Evolutionary conservation across 2,329 filamentous ascomycete species (phyloP).

Genomic region (Ophiostoma fasciatum): DNA sequence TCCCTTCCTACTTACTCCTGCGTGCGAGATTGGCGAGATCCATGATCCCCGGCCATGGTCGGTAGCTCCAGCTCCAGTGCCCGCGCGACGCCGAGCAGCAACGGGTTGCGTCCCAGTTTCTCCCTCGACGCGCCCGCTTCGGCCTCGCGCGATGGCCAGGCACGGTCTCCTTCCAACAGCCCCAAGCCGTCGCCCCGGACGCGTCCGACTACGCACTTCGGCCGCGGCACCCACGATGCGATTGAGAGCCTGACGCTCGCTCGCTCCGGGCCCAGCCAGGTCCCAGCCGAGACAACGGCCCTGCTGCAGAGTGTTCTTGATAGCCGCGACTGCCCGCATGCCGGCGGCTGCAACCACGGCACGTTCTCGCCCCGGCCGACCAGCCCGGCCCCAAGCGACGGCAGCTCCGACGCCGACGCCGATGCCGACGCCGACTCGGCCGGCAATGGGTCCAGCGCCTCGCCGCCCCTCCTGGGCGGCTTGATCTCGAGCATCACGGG

Average conservation of each 20-base stretch:
- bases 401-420: constrained; percentile 17
- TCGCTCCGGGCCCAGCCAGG: constrained; percentile 13
- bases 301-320: constrained; percentile 26
- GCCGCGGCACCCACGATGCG: constrained; percentile 1
- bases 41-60: constrained; percentile 1
- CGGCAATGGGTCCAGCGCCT: constrained; percentile 18
- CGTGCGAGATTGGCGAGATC: background rate
- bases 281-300: constrained; percentile 33
- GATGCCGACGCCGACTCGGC: constrained; percentile 20
- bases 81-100: no score
- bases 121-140: constrained; percentile 11
- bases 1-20: no score
- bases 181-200: constrained; percentile 9
- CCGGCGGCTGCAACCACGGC: constrained; percentile 51
- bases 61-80: background rate
- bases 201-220: constrained; percentile 8
- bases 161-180: background rate
- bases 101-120: constrained; percentile 32
- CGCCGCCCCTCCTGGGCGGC: constrained; percentile 24
- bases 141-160: background rate
- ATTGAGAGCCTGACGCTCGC: constrained; percentile 7
- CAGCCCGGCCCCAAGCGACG: constrained; percentile 26
- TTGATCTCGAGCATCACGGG: constrained; percentile 23
- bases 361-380: constrained; percentile 57
- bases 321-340: constrained; percentile 24